Evolutionary conservation across 177 flowering plant genomes (phyloP), one percentile per base, ranked within the genome.

Genomic region (Tripterygium wilfordii): DNA sequence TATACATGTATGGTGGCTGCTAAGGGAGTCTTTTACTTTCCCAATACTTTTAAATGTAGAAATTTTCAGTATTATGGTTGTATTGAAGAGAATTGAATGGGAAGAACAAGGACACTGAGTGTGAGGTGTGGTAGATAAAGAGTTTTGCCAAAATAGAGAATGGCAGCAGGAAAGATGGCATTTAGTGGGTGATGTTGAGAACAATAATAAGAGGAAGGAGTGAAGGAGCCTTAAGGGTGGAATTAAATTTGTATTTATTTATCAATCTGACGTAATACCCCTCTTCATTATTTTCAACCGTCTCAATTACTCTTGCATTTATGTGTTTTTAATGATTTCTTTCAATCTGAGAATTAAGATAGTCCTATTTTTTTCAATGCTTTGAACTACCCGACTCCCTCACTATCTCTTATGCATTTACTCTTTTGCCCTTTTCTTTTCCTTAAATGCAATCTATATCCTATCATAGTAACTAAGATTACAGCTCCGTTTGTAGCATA

Each of bases 301-400:
- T 65, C 75, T 66, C 86, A 82, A 77, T 85, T 75, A 77, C 80
- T 82, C 53, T 60, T 60, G 82, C 88, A 81, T 76, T 81, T 58
- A 80, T 71, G 70, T 62, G 71, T 65, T 72, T 65, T 74, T 60
- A 72, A 67, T 78, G 71, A 58, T n/a, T n/a, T 59, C 66, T 66
- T 58, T 70, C 66, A 70, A 70, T 74, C 77, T 63, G n/a, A n/a
- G n/a, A n/a, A n/a, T n/a, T n/a, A 49, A 69, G 62, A 47, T 60
- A 32, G 60, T 49, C 22, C 54, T n/a, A 45, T 52, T n/a, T 53
- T 58, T 73, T 79, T 72, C 68, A 75, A 75, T 72, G 79, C 79
- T 57, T 57, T n/a, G 70, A 60, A 62, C 48, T 26, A 20, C 45
- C 23, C 36, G n/a, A n/a, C n/a, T n/a, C n/a, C n/a, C n/a, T n/a